These are phyloP conservation scores for Syzygium malaccense DNA, from an alignment of 441 rosid species.

Conservation along the genomic window DNA sequence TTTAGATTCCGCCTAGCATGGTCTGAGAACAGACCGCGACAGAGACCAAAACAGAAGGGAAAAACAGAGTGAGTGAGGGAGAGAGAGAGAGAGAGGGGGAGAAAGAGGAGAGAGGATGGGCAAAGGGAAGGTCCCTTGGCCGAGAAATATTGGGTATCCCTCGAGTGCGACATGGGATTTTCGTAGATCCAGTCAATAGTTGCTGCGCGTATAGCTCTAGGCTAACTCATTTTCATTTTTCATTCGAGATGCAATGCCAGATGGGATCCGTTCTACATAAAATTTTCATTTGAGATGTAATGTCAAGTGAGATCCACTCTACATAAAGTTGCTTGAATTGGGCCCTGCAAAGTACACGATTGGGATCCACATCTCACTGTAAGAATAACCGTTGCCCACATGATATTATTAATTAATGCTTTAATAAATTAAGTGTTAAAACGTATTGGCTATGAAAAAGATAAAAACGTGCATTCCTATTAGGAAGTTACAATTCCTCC, in stretches of 20 bases:
- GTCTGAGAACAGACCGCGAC: background rate
- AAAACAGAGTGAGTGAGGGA: too few relatives aligned
- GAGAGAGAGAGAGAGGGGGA: too few relatives aligned
- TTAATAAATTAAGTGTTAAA: too few relatives aligned
- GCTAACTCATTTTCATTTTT: background rate
- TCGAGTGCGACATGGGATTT: fast-evolving
- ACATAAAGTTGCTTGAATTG: background rate
- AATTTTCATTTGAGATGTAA: background rate
- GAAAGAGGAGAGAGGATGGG: too few relatives aligned
- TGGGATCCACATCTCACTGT: fast-evolving
- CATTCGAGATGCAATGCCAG: background rate
- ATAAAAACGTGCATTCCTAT: too few relatives aligned
- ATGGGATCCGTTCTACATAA: background rate
- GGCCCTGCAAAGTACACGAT: background rate
- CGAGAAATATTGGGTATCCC: background rate
- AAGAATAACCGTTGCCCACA: too few relatives aligned
- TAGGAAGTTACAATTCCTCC: too few relatives aligned
- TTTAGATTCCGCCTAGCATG: background rate
- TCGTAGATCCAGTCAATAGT: background rate
- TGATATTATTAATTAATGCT: too few relatives aligned
- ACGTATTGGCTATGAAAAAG: too few relatives aligned
- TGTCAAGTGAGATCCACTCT: background rate
- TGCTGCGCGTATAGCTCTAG: fast-evolving
- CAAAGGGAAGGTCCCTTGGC: background rate
- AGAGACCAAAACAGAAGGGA: background rate